Conservation (phyloP, 2,329 filamentous ascomycete genomes). For the Lachnellula subtilissima region DNA sequence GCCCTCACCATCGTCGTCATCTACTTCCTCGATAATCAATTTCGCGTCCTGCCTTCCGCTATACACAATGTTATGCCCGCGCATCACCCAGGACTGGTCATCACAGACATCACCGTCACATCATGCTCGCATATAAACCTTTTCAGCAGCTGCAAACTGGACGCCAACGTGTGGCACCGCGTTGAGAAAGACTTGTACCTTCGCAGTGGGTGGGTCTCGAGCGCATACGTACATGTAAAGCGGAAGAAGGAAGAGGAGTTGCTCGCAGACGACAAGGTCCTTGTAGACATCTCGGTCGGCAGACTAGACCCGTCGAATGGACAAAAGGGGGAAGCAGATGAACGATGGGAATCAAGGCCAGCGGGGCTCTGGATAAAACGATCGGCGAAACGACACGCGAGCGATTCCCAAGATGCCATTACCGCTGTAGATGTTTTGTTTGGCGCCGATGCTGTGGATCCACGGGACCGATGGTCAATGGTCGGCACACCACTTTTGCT, state of each 20-base stretch:
- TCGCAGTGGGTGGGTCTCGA: slow-evolving; percentile 56
- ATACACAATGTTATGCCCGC: slow-evolving; percentile 65
- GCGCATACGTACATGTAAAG: slow-evolving; percentile 64
- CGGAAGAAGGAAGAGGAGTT: slow-evolving; percentile 68
- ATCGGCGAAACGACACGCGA: slow-evolving; percentile 44
- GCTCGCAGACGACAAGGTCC: slow-evolving; percentile 53
- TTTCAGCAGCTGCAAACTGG: slow-evolving; percentile 56
- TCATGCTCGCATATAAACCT: slow-evolving; percentile 59
- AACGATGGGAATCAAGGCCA: slow-evolving; percentile 61
- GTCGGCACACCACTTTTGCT: slow-evolving; percentile 70
- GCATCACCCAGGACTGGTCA: slow-evolving; percentile 63
- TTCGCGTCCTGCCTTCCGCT: slow-evolving; percentile 61
- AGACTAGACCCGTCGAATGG: slow-evolving; percentile 52
- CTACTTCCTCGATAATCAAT: slow-evolving; percentile 63
- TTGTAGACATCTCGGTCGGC: slow-evolving; percentile 61
- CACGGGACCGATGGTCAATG: slow-evolving; percentile 78
- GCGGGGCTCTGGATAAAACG: slow-evolving; percentile 65
- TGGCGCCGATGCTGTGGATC: slow-evolving; percentile 76
- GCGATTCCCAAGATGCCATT: slow-evolving; percentile 42
- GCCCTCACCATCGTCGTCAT: slow-evolving; percentile 51
- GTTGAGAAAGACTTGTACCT: slow-evolving; percentile 70
- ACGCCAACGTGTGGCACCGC: slow-evolving; percentile 55
- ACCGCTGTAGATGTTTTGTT: slow-evolving; percentile 68
- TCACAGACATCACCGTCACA: slow-evolving; percentile 64
- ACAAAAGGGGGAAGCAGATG: slow-evolving; percentile 47